Evolutionary conservation across 352 stramenopile species (phyloP), one percentile per base, ranked within the genome.

Genomic region (Phytophthora megakarya): DNA sequence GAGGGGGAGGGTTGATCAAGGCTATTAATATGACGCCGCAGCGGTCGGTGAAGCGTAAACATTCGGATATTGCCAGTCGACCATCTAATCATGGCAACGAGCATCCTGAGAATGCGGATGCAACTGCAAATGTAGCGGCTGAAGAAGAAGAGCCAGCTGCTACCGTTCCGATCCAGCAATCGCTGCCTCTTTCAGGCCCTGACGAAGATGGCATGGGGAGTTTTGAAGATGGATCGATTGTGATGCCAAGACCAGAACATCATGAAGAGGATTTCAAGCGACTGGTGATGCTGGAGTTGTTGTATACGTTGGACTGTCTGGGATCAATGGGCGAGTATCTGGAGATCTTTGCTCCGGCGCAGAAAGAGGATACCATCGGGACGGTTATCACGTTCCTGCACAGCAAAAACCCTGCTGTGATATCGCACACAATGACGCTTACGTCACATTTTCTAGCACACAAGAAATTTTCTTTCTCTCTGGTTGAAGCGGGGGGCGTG

Each of bases 401-500:
- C 54, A 94, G 79, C 71, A 90, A 89, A 55, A 93, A 96, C 38
- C 75, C 82, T 16, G 88, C 78, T 1, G 78, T 96, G 32, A 66
- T 92, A 38, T 92, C 82, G 3, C 81, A 92, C 39, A 88, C 74
- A 26, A 90, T 96, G 81, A 93, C 89, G 43, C 50, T 94, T 18
- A 92, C 81, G 18, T 94, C 87, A 0, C 87, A 96, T 66, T 94
- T 94, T 61, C 76, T 94, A 13, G 85, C 80, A 5, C 87, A 96
- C 66, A 92, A 91, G 56, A 94, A 93, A 58, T 96, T 96, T 46
- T 76, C 76, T 0, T 85, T 94, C 42, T 86, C 73, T 12, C 68
- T 96, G 23, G 80, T 94, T 51, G 87, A 96, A 50, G 66, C 74
- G 10, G 87, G 85, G 1, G 87, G 87, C 12, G 78, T 93, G 2